Evolutionary conservation across 2,329 filamentous ascomycete species (phyloP).

Genomic region (Monascus ruber): DNA sequence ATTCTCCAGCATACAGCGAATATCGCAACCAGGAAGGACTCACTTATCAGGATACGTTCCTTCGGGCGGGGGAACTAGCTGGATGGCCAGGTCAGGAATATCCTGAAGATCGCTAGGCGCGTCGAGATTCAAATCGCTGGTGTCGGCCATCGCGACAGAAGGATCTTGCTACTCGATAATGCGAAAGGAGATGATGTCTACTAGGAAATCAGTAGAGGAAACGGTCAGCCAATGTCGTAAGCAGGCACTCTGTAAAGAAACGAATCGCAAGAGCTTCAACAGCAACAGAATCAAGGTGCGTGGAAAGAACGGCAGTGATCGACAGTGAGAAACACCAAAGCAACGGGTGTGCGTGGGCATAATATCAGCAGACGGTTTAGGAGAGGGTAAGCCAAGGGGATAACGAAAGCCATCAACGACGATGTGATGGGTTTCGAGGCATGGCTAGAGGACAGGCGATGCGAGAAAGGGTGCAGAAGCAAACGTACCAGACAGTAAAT

Average conservation of each 20-base stretch:
- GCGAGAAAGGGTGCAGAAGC: too few relatives aligned
- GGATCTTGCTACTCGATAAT: not conserved
- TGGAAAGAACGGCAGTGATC: constrained; percentile 25
- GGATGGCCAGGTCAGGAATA: constrained; percentile 33
- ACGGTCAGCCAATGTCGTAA: not conserved
- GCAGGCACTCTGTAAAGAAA: constrained; percentile 1
- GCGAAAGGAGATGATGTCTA: not conserved
- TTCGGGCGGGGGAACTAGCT: constrained; percentile 31
- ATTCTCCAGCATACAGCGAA: not conserved
- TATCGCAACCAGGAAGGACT: constrained; percentile 5
- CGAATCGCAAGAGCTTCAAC: too few relatives aligned
- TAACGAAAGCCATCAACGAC: too few relatives aligned
- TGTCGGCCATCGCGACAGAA: constrained; percentile 27
- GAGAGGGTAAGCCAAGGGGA: too few relatives aligned
- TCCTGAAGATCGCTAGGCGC: constrained; percentile 35
- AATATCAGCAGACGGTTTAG: constrained; percentile 2
- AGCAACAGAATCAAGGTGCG: constrained; percentile 16
- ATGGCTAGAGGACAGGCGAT: too few relatives aligned
- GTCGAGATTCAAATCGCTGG: constrained; percentile 33
- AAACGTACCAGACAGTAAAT: too few relatives aligned
- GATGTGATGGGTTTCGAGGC: too few relatives aligned
- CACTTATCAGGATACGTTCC: constrained; percentile 35
- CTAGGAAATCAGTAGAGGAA: constrained; percentile 4
- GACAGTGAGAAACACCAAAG: constrained; percentile 6
- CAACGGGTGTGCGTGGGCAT: constrained; percentile 28